These are phyloP conservation scores for Mycosarcoma maydis DNA, from an alignment of 1,284 basidiomycete genomes.

Conservation along the genomic window DNA sequence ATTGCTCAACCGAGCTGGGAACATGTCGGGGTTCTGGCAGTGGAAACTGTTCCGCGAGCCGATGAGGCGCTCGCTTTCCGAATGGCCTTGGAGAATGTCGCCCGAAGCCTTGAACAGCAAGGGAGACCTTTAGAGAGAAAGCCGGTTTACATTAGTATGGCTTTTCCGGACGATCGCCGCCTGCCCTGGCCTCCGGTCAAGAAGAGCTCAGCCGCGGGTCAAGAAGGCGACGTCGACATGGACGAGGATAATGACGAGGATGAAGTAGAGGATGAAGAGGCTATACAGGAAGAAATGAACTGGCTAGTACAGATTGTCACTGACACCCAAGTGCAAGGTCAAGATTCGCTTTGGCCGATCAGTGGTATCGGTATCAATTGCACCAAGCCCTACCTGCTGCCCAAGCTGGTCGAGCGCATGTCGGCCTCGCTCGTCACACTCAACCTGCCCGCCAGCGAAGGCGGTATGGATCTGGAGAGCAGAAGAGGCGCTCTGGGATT, in stretches of 20 bases:
- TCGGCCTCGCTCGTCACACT: slow-evolving; percentile 29
- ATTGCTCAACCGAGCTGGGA: slow-evolving; percentile 35
- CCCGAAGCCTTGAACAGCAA: slow-evolving; percentile 12
- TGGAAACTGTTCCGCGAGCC: slow-evolving; percentile 58
- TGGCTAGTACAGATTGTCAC: slow-evolving; percentile 41
- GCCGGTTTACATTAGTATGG: slow-evolving; percentile 53
- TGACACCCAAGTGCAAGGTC: slow-evolving; percentile 33
- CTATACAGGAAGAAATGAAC: slow-evolving; percentile 40
- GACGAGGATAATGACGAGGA: slow-evolving; percentile 29
- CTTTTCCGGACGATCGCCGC: slow-evolving; percentile 40
- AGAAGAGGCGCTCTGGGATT: slow-evolving; percentile 7
- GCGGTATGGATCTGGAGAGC: slow-evolving; percentile 19
- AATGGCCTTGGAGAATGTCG: slow-evolving; percentile 42
- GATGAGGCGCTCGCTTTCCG: slow-evolving; percentile 58
- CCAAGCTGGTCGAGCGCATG: slow-evolving; percentile 40
- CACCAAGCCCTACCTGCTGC: slow-evolving; percentile 55
- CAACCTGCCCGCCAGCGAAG: slow-evolving; percentile 16
- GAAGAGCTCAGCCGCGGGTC: background rate
- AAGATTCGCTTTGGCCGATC: slow-evolving; percentile 40
- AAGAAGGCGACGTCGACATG: slow-evolving; percentile 34
- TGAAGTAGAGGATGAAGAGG: slow-evolving; percentile 14
- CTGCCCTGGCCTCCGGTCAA: slow-evolving; percentile 45
- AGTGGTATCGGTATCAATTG: slow-evolving; percentile 61
- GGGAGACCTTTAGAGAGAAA: slow-evolving; percentile 29
- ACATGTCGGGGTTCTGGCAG: slow-evolving; percentile 50